Evolutionary conservation across 2,329 filamentous ascomycete genomes (phyloP).

Genomic region (Fusarium beomiforme): DNA sequence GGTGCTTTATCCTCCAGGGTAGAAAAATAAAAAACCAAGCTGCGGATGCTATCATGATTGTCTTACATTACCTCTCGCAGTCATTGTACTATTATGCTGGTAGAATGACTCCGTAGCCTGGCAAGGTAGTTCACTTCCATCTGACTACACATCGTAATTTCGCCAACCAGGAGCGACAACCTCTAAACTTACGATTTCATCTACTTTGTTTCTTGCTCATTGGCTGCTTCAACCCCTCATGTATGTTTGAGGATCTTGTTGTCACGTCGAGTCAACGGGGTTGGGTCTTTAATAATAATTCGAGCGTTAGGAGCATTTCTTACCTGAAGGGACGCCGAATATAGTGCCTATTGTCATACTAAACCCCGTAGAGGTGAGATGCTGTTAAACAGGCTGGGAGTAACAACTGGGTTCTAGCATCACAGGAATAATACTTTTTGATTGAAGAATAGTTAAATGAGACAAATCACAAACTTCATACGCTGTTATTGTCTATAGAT

Average conservation of each 20-base stretch:
- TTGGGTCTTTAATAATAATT: no score
- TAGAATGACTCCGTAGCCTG: not conserved
- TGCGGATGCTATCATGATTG: not conserved
- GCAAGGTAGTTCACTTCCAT: not conserved
- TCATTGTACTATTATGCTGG: not conserved
- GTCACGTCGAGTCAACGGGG: no score
- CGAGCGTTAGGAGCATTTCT: no score
- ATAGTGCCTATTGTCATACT: no score
- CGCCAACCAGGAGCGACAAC: no score
- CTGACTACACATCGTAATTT: not conserved
- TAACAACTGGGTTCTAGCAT: no score
- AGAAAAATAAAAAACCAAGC: not conserved
- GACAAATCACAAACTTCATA: not conserved
- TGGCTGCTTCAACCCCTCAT: no score
- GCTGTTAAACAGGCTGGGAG: not conserved
- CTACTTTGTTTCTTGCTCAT: no score
- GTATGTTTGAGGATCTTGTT: no score
- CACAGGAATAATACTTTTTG: not conserved
- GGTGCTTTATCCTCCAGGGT: not conserved
- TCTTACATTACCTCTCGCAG: no score
- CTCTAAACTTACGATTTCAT: no score
- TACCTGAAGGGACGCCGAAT: no score
- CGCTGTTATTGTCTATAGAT: not conserved
- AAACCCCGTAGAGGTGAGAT: not conserved
- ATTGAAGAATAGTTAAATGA: not conserved